Base-by-base conservation (phyloP, 306 rosid genomes). In the Lathyrus aphaca region DNA sequence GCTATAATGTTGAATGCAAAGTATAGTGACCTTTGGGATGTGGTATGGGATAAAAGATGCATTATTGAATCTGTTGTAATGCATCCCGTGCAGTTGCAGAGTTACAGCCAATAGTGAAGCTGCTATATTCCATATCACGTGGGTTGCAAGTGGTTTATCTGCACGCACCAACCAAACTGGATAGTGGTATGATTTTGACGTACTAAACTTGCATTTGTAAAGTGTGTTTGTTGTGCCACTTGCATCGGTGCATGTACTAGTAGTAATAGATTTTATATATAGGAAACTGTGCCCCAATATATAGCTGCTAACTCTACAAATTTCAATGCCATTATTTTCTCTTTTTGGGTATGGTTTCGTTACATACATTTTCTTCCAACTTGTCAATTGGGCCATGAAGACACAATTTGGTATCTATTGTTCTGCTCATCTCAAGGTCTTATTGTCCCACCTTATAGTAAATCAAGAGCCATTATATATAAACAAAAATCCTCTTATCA, bases 221-320 rank as follows among this genome's bases (percentile, higher is more conserved):
- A 3, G 61, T 59, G 44, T 16, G 48, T 78, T 4, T 66, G 35
- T 73, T 80, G 72, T 80, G 81, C 78, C 71, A 38, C 50, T 76
- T 27, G 62, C n/a, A n/a, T n/a, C n/a, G n/a, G n/a, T n/a, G n/a
- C 62, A 55, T 0, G 17, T 17, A 46, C n/a, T 16, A n/a, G 10
- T n/a, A 45, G 0, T 29, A 45, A 0, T 29, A 0, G 18, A 11
- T 5, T 64, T 56, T 2, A 16, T 4, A 30, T 32, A 32, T 54
- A 23, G 73, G 46, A 16, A 55, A 67, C 25, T 21, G 76, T 32
- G 35, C 50, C 60, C 27, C 1, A 30, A 1, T 16, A n/a, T n/a
- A n/a, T 50, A 9, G 23, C 54, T 8, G 54, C 54, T 48, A 48
- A 48, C 55, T 48, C 8, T 16, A 15, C 56, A 17, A 49, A 21